A percentile compares a stretch with the other conserved stretches of the same genome.
phyloP scores from a whole-genome alignment of 2,329 filamentous ascomycete species.

The Aspergillus pseudoviridinutans region DNA sequence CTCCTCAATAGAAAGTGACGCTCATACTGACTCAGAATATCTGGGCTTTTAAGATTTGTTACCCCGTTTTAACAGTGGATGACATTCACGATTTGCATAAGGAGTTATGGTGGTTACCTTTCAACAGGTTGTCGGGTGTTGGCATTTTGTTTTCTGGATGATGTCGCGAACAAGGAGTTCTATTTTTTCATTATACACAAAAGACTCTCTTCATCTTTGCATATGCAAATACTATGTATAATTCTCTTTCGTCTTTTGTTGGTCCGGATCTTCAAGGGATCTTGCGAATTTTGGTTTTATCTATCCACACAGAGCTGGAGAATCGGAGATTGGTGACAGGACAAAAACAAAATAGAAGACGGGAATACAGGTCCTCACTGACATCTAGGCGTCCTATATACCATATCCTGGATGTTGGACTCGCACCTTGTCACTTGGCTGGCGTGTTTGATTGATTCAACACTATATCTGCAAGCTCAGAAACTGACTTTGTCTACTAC shows the following conservation, averaged over 20 bases:
- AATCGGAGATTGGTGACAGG: background rate
- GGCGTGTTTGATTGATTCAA: background rate
- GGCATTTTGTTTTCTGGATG: constrained; percentile 13
- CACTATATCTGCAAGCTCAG: background rate
- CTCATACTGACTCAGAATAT: constrained; percentile 7
- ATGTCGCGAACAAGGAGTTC: constrained; percentile 3
- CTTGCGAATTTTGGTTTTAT: background rate
- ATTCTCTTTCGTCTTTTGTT: background rate
- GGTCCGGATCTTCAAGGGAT: background rate
- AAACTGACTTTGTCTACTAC: background rate
- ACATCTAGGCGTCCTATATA: background rate
- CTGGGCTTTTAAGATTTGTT: constrained; percentile 13
- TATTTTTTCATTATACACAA: constrained; percentile 12
- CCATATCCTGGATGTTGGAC: background rate
- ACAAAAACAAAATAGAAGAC: background rate
- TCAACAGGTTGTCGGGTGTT: constrained; percentile 37
- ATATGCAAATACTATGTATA: constrained; percentile 6
- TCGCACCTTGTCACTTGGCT: background rate
- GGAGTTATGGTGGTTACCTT: constrained; percentile 39
- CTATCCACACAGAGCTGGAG: background rate
- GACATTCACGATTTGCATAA: constrained; percentile 21
- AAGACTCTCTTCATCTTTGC: background rate
- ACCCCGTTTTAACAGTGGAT: constrained; percentile 22
- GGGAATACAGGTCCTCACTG: background rate
- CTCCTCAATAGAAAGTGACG: constrained; percentile 58